Evolutionary conservation across 305 asterid species (phyloP), one percentile per base, ranked within the genome.

Genomic region (Solanum hybrid): DNA sequence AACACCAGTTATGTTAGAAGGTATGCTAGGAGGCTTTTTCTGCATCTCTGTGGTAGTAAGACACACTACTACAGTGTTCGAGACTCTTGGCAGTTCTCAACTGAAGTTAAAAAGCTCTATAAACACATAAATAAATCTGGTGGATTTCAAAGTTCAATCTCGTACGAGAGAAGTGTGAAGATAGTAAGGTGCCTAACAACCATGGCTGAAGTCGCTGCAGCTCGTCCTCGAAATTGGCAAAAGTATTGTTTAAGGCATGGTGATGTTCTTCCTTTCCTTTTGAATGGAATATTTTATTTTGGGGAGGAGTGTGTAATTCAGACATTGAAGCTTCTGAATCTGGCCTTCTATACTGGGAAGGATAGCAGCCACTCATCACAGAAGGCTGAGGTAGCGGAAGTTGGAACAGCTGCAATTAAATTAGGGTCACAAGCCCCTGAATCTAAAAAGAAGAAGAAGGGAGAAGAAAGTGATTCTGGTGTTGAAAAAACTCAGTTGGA

Each of bases 161-260:
- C 99, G 31, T 98, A 98, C 78, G 99, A 98, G 93, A 95, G 99
- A 92, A 95, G 97, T 91, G 99, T 96, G 92, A 98, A 98, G 94
- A 94, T 98, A 88, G 99, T 98, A 91, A 98, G 95, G 89, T 96
- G 98, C 88, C 98, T 98, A 86, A 92, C 95, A 42, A 94, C 97
- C 90, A 94, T 98, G 91, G 99, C 99, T 89, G 99, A 98, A 92
- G 99, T 98, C 86, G 96, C 99, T 88, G 94, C 97, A 76, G 95
- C 99, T 15, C 95, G 99, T 42, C 99, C 99, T 72, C 94, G 99
- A 87, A 98, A 98, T 91, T 98, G 99, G 99, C 99, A 98, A 95
- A 98, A 98, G 93, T 98, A 95, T 91, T 96, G 98, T 93, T 90
- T 93, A 92, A 95, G 95, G 95, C 97, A 97, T 93, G 92, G 90